Evolutionary conservation across 1,139 yeast genomes (phyloP), one percentile per base, ranked within the genome.

Genomic region (Geotrichum citri-aurantii): DNA sequence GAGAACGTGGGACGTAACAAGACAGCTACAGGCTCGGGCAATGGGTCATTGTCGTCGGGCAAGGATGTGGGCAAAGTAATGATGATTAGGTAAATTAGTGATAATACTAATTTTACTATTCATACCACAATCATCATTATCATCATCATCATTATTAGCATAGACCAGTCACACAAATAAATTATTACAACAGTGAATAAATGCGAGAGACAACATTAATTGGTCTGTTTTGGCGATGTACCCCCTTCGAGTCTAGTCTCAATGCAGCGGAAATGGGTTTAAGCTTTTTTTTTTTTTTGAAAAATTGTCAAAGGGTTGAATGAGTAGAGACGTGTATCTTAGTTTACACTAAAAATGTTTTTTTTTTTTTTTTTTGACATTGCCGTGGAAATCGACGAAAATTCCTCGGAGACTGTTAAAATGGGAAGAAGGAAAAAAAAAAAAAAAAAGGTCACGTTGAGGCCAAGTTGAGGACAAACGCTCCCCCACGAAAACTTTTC

Each of bases 1-100:
- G 97, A 92, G 66, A 67, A 75, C 59, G 74, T 75, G 64, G 79
- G 79, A 59, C 70, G 73, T 57, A 70, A 71, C 58, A 65, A 62
- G 47, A 56, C 67, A 40, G 65, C 63, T 52, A 62, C 65, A 49
- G 67, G 68, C 29, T 57, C 58, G 6, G 50, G 37, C 26, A 60
- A 65, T 21, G 59, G 65, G 19, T 56, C 63, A 19, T 64, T 71
- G 26, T 68, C 70, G 17, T 64, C 69, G 26, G 75, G 74, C 23
- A 75, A 75, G 62, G 73, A 73, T 49, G 73, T 74, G 68, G 71
- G 73, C 37, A 74, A 73, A 63, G 69, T 72, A 46, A 75, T 77
- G 77, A 73, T 79, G 66, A 78, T 79, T 56, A 73, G 82, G 66
- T 75, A 68, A 44, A 19, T 17, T 11, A 31, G 14, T 17, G 17